A percentile compares a stretch with the other conserved stretches of the same genome.
phyloP scores from a whole-genome alignment of 441 rosid species.

The Euphorbia neoarborescens region DNA sequence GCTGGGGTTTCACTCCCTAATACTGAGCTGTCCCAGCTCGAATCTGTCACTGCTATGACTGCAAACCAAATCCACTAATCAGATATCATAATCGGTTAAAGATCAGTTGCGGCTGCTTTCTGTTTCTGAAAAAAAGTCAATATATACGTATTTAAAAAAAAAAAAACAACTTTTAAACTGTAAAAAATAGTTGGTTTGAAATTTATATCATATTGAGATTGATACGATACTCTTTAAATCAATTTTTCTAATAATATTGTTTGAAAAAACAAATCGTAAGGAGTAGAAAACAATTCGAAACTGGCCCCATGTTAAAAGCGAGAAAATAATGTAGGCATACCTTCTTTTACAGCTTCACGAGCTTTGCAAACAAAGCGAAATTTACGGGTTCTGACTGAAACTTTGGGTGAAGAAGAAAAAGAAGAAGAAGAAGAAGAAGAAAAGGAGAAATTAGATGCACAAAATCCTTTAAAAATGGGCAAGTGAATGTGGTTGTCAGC shows the following conservation, averaged over 20 bases:
- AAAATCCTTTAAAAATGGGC: constrained; percentile 23
- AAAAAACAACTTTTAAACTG: too few species aligned
- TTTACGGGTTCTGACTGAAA: constrained; percentile 21
- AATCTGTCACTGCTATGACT: constrained; percentile 50
- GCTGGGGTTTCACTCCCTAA: constrained; percentile 37
- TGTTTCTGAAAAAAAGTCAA: too few species aligned
- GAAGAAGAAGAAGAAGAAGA: constrained; percentile 18
- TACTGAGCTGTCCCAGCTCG: constrained; percentile 42
- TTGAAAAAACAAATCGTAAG: too few species aligned
- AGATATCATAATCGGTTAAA: not conserved
- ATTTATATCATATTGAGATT: too few species aligned
- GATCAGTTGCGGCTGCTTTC: too few species aligned
- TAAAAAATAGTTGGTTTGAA: too few species aligned
- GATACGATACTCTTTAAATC: too few species aligned
- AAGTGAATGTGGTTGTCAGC: constrained; percentile 28
- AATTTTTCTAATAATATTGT: too few species aligned
- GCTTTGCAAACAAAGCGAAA: constrained; percentile 47
- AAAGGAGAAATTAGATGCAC: constrained; percentile 19
- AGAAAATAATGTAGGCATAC: constrained; percentile 18
- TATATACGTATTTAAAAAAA: too few species aligned
- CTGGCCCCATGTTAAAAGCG: too few species aligned
- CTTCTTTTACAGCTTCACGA: constrained; percentile 48
- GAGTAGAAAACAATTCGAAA: too few species aligned
- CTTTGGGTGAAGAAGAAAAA: constrained; percentile 11
- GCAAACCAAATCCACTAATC: constrained; percentile 8